Base-by-base conservation (phyloP, 169 alveolate genomes). In the Pseudocohnilembus persalinus region DNA sequence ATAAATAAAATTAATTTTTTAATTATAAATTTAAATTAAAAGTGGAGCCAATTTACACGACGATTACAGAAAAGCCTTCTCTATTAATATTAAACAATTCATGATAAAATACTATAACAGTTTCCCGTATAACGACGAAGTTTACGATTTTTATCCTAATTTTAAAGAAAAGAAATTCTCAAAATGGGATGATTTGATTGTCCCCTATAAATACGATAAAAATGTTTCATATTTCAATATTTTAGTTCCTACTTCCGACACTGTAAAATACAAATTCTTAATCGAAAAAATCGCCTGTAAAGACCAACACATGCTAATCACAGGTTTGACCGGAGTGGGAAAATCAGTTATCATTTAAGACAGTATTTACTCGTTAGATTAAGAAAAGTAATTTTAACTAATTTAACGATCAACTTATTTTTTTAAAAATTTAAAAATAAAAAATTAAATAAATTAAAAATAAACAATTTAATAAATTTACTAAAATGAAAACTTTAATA, bases 251-350 rank as follows among this genome's bases (percentile, higher is more conserved):
- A 97, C 98, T 26, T 90, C 93, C 35, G 98, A 97, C 89, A 96
- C 98, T 6, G 97, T 92, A 1, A 93, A 96, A 77, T 95, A 93
- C 76, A 92, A 95, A 35, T 94, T 92, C 89, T 73, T 96, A 31
- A 91, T 96, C 76, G 92, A 92, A 31, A 93, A 93, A 79, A 77
- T 97, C 73, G 91, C 96, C 73, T 88, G 83, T 31, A 94, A 95
- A 72, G 95, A 96, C 27, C 89, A 83, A 85, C 94, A 95, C 89
- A 93, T 95, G 24, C 89, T 97, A 33, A 90, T 95, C 63, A 85
- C 96, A 73, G 99, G 99, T 31, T 97, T 96, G 81, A 95, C 99
- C 33, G 99, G 99, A 73, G 97, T 96, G 34, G 99, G 99, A 31
- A 97, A 97, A 89, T 93, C 97, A 29, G 98, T 96, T 32, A 95